Conservation (phyloP, 2,329 filamentous ascomycete genomes). For the Sporothrix pseudoabietina region DNA sequence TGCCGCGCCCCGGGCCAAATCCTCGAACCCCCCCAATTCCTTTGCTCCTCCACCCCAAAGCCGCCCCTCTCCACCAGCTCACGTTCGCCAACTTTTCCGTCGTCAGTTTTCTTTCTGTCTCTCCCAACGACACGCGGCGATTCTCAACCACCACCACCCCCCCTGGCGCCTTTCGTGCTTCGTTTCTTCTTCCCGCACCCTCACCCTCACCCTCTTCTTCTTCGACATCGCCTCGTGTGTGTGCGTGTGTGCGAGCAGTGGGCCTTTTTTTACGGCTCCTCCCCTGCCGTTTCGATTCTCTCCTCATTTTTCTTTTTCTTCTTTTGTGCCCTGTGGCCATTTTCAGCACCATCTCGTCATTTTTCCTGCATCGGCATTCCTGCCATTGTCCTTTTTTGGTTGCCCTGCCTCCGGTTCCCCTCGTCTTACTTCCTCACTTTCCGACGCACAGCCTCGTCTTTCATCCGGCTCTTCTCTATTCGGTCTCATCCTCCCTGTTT, state of each 20-base stretch:
- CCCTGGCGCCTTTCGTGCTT: conserved; percentile 11
- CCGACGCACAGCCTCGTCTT: conserved; percentile 8
- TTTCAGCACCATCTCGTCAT: background rate
- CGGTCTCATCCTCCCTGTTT: background rate
- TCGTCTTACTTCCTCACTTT: background rate
- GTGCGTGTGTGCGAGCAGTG: conserved; percentile 21
- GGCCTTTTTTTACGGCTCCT: background rate
- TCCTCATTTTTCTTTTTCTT: conserved; percentile 5
- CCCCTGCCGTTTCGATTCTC: background rate
- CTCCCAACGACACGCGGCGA: conserved; percentile 23
- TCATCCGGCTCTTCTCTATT: background rate
- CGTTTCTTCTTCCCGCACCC: background rate
- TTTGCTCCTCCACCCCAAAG: conserved; percentile 19
- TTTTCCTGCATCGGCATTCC: conserved; percentile 2
- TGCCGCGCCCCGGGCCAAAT: background rate
- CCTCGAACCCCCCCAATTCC: conserved; percentile 23
- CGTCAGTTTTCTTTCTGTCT: conserved; percentile 15
- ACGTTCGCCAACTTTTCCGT: conserved; percentile 25
- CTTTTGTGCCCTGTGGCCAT: background rate
- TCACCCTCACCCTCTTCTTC: background rate
- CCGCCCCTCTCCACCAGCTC: conserved; percentile 20
- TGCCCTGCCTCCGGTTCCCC: conserved; percentile 6
- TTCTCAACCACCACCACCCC: conserved; percentile 15
- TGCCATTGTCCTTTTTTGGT: conserved; percentile 2
- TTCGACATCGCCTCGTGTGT: conserved; percentile 8